Evolutionary conservation across 73 alveolate genomes (phyloP).

Genomic region (Symbiodinium natans): DNA sequence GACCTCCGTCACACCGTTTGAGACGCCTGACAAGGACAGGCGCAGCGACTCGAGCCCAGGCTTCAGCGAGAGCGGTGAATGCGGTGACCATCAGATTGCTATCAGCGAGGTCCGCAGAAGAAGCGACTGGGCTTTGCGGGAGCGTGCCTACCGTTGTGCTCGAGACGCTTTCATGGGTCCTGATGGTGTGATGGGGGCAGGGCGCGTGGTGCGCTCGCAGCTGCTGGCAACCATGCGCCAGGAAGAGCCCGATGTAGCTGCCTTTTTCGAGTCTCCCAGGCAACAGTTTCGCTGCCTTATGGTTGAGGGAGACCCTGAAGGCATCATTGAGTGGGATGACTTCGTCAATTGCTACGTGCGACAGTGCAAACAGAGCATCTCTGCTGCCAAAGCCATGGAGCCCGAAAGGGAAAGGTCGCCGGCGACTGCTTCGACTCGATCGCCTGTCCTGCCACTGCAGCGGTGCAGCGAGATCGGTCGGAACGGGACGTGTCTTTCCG

Average conservation of each 20-base stretch:
- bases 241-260: background rate
- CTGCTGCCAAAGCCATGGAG: background rate
- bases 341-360: slow-evolving; percentile 43
- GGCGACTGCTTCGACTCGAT: background rate
- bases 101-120: background rate
- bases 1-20: background rate
- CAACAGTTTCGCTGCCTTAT: background rate
- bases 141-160: background rate
- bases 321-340: slow-evolving; percentile 46
- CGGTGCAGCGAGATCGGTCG: slow-evolving; percentile 17
- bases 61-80: background rate
- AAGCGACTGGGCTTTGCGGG: background rate
- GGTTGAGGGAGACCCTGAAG: slow-evolving; percentile 17
- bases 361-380: slow-evolving; percentile 10
- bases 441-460: slow-evolving; percentile 8
- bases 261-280: background rate
- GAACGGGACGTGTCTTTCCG: background rate
- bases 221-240: background rate
- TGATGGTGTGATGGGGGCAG: background rate
- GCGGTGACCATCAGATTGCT: background rate
- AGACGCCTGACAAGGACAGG: slow-evolving; percentile 19
- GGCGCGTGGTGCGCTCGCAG: background rate
- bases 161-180: background rate
- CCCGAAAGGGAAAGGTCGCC: slow-evolving; percentile 15
- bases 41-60: background rate